phyloP scores from a whole-genome alignment of 192 early-diverging fungal genomes.

The Coemansia sp. region DNA sequence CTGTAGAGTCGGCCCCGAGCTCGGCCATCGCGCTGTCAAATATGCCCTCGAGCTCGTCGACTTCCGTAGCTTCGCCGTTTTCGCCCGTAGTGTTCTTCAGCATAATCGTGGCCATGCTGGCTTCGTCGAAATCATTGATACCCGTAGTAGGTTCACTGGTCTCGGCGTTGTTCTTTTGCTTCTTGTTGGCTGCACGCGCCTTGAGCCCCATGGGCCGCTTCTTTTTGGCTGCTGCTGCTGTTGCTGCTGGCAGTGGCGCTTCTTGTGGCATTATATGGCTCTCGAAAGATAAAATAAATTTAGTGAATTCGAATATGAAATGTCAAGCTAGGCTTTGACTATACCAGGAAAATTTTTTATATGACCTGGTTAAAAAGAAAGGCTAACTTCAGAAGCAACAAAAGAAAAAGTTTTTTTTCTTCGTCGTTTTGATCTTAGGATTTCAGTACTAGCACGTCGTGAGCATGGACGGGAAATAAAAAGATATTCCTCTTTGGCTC shows the following conservation, averaged over 20 bases:
- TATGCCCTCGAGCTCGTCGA: constrained; percentile 58
- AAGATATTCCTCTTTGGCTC: constrained; percentile 1
- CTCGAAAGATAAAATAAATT: too few relatives aligned
- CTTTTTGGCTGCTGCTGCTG: constrained; percentile 15
- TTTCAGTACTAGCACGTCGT: constrained; percentile 13
- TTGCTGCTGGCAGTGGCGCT: not conserved
- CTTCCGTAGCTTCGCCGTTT: constrained; percentile 48
- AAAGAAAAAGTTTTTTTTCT: not conserved
- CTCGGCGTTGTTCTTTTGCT: not conserved
- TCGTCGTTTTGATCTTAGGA: constrained; percentile 18
- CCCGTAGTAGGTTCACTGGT: not conserved
- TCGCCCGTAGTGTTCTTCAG: constrained; percentile 25
- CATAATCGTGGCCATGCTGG: constrained; percentile 48
- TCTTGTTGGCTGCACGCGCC: constrained; percentile 46
- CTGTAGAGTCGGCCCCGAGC: constrained; percentile 22
- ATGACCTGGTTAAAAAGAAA: constrained; percentile 3
- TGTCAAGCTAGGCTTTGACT: constrained; percentile 9
- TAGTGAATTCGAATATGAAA: not conserved
- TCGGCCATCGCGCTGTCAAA: constrained; percentile 56
- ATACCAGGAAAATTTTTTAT: constrained; percentile 1
- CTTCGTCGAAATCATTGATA: constrained; percentile 45
- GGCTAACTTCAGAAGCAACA: not conserved
- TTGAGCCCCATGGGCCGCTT: constrained; percentile 58
- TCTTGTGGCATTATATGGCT: not conserved
- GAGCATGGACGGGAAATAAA: constrained; percentile 3